Percentiles rank a stretch among this genome's conserved stretches.
Conservation (phyloP, 75 land plant species). For the Pinus taeda region DNA sequence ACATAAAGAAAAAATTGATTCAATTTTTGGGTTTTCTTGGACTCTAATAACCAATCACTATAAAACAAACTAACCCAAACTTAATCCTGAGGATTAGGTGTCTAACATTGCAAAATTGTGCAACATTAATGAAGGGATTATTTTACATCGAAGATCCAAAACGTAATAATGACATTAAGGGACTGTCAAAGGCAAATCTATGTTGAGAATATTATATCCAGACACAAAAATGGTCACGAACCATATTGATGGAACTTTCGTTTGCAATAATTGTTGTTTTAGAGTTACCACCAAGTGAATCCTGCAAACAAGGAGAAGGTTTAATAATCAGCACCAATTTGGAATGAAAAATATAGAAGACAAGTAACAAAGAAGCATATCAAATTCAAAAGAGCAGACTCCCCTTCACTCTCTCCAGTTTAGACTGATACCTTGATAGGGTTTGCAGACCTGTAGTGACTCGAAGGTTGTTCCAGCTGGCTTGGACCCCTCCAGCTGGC, state of each 20-base stretch:
- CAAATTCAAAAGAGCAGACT: background rate
- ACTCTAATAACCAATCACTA: no score
- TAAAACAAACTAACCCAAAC: no score
- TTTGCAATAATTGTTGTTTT: slow-evolving; percentile 97
- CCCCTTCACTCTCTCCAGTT: no score
- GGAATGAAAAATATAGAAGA: background rate
- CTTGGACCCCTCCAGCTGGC: no score
- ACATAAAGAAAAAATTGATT: no score
- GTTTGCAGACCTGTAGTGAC: no score
- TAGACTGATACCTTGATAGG: no score
- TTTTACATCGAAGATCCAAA: slow-evolving; percentile 1
- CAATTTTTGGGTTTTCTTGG: no score
- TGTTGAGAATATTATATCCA: background rate
- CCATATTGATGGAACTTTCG: slow-evolving; percentile 89
- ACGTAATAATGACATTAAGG: background rate
- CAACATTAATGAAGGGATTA: slow-evolving; percentile 1
- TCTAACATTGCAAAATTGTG: slow-evolving; percentile 57
- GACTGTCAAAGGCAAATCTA: background rate
- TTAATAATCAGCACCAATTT: background rate
- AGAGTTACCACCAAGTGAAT: slow-evolving; percentile 98
- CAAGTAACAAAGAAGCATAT: background rate
- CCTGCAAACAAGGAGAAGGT: slow-evolving; percentile 38
- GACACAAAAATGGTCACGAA: slow-evolving; percentile 14
- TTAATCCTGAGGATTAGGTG: no score
- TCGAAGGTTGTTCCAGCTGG: no score